phyloP scores from a whole-genome alignment of 306 rosid species.

The Sesbania bispinosa region DNA sequence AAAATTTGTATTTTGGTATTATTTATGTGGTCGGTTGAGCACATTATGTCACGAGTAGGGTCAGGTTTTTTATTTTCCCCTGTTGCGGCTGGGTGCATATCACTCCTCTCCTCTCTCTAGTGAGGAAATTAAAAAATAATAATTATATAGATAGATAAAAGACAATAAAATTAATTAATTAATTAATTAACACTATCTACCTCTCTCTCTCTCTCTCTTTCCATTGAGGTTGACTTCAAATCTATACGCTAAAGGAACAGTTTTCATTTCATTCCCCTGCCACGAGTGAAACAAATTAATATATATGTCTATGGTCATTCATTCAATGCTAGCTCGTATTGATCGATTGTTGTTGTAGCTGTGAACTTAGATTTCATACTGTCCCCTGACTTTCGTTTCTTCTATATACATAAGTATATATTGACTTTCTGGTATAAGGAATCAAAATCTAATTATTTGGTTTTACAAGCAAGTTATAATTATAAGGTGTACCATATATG shows the following conservation, averaged over 20 bases:
- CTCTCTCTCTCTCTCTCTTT: too few relatives aligned
- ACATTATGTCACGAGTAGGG: slow-evolving; percentile 21
- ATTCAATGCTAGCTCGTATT: background rate
- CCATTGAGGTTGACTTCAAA: slow-evolving; percentile 28
- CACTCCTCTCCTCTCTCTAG: too few relatives aligned
- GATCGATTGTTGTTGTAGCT: background rate
- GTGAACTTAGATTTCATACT: background rate
- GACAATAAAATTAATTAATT: background rate
- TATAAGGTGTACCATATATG: background rate
- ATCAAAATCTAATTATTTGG: background rate
- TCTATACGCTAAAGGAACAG: slow-evolving; percentile 15
- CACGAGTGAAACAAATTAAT: background rate
- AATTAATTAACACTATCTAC: too few relatives aligned
- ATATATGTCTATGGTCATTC: background rate
- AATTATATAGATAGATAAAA: too few relatives aligned
- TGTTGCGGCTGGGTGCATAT: slow-evolving; percentile 39
- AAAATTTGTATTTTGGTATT: background rate
- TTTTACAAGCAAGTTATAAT: background rate
- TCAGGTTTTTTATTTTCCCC: background rate
- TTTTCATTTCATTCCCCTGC: background rate
- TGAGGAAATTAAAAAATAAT: too few relatives aligned
- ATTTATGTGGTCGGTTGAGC: slow-evolving; percentile 43
- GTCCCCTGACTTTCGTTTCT: too few relatives aligned
- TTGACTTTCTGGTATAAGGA: background rate
- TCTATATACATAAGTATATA: too few relatives aligned